Evolutionary conservation across 768 basidiomycete species (phyloP).

Genomic region (Gautieria morchelliformis): DNA sequence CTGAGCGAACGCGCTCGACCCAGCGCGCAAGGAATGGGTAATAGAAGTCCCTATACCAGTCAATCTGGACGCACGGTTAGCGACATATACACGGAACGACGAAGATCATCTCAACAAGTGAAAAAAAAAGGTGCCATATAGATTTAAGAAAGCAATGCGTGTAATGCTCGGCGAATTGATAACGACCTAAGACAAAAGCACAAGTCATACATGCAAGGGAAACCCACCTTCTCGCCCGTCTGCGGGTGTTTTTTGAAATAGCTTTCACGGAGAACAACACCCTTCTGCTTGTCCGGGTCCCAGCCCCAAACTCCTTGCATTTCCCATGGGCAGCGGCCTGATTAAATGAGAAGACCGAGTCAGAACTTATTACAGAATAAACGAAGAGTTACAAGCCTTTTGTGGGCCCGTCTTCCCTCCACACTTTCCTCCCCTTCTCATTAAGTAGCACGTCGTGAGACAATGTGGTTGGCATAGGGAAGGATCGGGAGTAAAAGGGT

Average conservation of each 20-base stretch:
- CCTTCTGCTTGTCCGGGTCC: constrained; percentile 54
- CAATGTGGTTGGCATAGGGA: constrained; percentile 75
- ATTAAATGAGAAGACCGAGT: not conserved
- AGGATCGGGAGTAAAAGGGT: constrained; percentile 75
- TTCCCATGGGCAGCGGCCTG: constrained; percentile 74
- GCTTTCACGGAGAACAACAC: constrained; percentile 70
- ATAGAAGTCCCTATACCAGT: constrained; percentile 84
- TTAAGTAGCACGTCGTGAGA: constrained; percentile 56
- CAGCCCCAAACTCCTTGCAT: constrained; percentile 92
- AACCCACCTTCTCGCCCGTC: constrained; percentile 48
- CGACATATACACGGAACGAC: not conserved
- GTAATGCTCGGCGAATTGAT: too few species aligned
- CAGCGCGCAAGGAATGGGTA: constrained; percentile 67
- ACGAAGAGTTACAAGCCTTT: constrained; percentile 2
- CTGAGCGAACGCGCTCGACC: constrained; percentile 46
- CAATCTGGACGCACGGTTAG: constrained; percentile 37
- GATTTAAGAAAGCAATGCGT: too few species aligned
- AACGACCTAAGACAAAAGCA: too few species aligned
- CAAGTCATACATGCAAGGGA: not conserved
- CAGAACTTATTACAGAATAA: too few species aligned
- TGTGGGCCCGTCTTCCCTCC: constrained; percentile 70
- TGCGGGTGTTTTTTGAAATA: constrained; percentile 72
- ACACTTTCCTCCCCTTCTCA: constrained; percentile 46
- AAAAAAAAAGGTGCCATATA: too few species aligned
- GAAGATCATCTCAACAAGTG: too few species aligned